Evolutionary conservation across 2,329 filamentous ascomycete species (phyloP).

Genomic region (Aspergillus pseudonomiae): DNA sequence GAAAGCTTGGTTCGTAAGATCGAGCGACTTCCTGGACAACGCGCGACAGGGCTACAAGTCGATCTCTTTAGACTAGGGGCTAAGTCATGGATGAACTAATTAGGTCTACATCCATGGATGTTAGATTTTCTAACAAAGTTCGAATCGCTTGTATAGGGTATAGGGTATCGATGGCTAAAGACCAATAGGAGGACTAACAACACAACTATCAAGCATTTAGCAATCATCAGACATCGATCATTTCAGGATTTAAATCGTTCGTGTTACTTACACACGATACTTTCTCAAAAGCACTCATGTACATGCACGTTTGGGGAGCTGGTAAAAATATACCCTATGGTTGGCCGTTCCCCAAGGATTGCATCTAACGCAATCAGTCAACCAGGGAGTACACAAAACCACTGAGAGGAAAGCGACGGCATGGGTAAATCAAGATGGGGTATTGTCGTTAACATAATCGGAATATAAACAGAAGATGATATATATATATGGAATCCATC

Average conservation of each 20-base stretch:
- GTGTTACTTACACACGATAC: not conserved
- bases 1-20: too few species aligned
- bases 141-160: too few species aligned
- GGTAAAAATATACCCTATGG: not conserved
- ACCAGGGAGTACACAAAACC: not conserved
- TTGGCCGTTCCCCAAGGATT: not conserved
- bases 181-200: not conserved
- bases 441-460: not conserved
- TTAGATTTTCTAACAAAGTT: too few species aligned
- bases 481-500: not conserved
- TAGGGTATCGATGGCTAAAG: not conserved
- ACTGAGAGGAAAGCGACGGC: not conserved
- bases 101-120: too few species aligned
- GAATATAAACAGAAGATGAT: not conserved
- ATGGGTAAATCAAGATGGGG: not conserved
- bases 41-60: too few species aligned
- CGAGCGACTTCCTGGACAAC: too few species aligned
- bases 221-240: not conserved
- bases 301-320: not conserved
- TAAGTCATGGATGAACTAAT: too few species aligned
- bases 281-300: not conserved
- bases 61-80: too few species aligned
- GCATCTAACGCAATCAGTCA: not conserved
- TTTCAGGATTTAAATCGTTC: not conserved
- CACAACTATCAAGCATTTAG: not conserved